Base-by-base conservation (phyloP, 768 basidiomycete genomes). In the Naganishia kalamii region DNA sequence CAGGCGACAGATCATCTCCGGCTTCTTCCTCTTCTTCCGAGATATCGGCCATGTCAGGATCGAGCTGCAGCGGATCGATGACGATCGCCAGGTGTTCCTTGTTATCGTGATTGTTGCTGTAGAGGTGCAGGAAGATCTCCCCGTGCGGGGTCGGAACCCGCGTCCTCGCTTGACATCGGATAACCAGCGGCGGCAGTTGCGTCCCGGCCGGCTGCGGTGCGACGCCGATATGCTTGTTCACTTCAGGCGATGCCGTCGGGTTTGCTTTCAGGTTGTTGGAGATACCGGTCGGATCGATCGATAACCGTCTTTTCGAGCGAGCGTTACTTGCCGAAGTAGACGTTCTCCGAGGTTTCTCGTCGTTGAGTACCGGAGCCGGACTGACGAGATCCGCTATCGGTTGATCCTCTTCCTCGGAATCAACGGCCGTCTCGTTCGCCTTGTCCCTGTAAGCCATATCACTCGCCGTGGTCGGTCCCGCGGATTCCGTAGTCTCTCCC, bases 11-110 rank as follows among this genome's bases (percentile, higher is more conserved):
- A 1, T 12, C 54, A 25, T 21, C 23, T 23, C 29, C 54, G 4
- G 21, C 59, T 32, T 48, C 46, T 21, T 68, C 57, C 12, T 59
- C 67, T 23, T 61, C 40, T 35, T 65, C 47, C 21, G 60, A 46
- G 12, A 51, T 37, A 13, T 65, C 62, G 13, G 44, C 65, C 21
- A 52, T 54, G 12, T 69, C 68, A 3, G 71, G 67, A n/a, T 78
- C 77, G 37, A 91, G 83, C 77, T 98, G 96, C 0, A 87, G 88
- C 23, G 91, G 84, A 77, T 98, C 96, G 60, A 93, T 84, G 67
- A 99, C 92, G 65, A 99, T 85, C 0, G 94, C 94, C 19, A 99
- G 84, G 75, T 99, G 96, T 74, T 99, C 96, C 78, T 98, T 98
- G 75, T 76, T 81, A 80, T 98, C 96, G 60, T 83, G 85, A 71